These are phyloP conservation scores for Mayamaea pseudoterrestris DNA, from an alignment of 108 stramenopile species.

Conservation along the genomic window DNA sequence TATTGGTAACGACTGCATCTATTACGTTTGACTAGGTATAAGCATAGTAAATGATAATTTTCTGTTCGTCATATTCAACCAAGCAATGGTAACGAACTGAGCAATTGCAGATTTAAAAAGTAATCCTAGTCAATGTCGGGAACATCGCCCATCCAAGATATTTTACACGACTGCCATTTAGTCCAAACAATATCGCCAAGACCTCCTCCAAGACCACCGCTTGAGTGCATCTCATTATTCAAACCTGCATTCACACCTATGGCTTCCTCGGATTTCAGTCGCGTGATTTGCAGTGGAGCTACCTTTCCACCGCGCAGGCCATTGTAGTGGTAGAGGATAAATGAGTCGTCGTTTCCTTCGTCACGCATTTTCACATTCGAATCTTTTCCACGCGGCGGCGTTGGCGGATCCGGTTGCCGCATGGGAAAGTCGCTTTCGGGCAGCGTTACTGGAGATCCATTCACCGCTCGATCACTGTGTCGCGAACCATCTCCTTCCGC, in stretches of 20 bases:
- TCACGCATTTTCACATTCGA: conserved; percentile 8
- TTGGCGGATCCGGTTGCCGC: conserved; percentile 1
- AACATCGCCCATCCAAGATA: conserved; percentile 44
- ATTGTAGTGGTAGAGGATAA: conserved; percentile 69
- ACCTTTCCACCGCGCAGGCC: conserved; percentile 56
- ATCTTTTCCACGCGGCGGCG: conserved; percentile 1
- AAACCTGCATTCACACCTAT: conserved; percentile 64
- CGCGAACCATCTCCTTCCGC: conserved; percentile 5
- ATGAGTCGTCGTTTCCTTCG: conserved; percentile 29
- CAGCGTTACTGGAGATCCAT: background rate
- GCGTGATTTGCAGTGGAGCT: conserved; percentile 47
- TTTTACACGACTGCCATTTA: conserved; percentile 53
- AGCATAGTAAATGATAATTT: too few species aligned
- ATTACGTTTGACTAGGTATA: too few species aligned
- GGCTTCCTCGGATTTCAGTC: conserved; percentile 53
- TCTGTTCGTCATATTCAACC: too few species aligned
- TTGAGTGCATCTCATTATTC: conserved; percentile 4
- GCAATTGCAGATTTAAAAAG: too few species aligned
- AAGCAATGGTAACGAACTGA: too few species aligned
- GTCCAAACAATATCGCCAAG: conserved; percentile 55
- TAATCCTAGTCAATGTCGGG: too few species aligned
- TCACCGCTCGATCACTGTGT: conserved; percentile 1
- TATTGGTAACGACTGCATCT: too few species aligned
- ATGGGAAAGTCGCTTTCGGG: background rate
- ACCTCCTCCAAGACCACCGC: conserved; percentile 10